These are phyloP conservation scores for Schizophyllum amplum DNA, from an alignment of 1,284 basidiomycete genomes.

Conservation along the genomic window DNA sequence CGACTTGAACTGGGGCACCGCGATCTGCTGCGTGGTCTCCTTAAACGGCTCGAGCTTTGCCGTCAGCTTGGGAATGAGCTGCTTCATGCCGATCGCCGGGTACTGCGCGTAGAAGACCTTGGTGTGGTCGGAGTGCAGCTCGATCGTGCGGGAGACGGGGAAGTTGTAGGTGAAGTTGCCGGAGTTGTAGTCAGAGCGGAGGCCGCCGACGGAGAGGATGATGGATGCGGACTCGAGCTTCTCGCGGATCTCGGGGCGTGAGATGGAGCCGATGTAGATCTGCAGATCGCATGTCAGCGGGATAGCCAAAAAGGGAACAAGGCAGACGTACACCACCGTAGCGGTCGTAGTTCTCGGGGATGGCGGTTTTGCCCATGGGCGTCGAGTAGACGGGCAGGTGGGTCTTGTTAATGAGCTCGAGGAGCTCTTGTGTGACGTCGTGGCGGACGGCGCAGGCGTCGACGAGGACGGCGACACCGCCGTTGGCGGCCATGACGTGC, in stretches of 20 bases:
- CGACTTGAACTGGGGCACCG: slow-evolving; percentile 40
- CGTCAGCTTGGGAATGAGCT: slow-evolving; percentile 61
- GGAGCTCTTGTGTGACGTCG: slow-evolving; percentile 60
- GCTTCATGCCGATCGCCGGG: slow-evolving; percentile 64
- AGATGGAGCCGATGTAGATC: slow-evolving; percentile 80
- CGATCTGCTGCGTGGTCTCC: slow-evolving; percentile 29
- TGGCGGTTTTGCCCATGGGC: slow-evolving; percentile 85
- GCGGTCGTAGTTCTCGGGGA: slow-evolving; percentile 75
- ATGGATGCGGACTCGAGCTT: slow-evolving; percentile 80
- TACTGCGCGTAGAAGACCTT: slow-evolving; percentile 58
- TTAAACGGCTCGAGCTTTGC: slow-evolving; percentile 39
- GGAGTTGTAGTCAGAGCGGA: slow-evolving; percentile 89
- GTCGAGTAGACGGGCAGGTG: slow-evolving; percentile 74
- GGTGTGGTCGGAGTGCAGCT: slow-evolving; percentile 80
- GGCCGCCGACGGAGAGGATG: slow-evolving; percentile 73
- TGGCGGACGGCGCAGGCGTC: slow-evolving; percentile 88
- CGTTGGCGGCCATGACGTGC: slow-evolving; percentile 51
- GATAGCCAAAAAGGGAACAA: background rate
- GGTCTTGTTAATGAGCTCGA: slow-evolving; percentile 63
- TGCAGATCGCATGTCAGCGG: slow-evolving; percentile 21
- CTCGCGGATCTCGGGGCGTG: slow-evolving; percentile 62
- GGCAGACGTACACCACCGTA: slow-evolving; percentile 75
- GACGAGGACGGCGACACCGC: slow-evolving; percentile 73
- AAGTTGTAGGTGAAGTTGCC: slow-evolving; percentile 76
- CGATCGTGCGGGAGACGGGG: slow-evolving; percentile 51